These are phyloP conservation scores for Phytophthora nicotianae DNA, from an alignment of 352 stramenopile genomes.

Conservation along the genomic window DNA sequence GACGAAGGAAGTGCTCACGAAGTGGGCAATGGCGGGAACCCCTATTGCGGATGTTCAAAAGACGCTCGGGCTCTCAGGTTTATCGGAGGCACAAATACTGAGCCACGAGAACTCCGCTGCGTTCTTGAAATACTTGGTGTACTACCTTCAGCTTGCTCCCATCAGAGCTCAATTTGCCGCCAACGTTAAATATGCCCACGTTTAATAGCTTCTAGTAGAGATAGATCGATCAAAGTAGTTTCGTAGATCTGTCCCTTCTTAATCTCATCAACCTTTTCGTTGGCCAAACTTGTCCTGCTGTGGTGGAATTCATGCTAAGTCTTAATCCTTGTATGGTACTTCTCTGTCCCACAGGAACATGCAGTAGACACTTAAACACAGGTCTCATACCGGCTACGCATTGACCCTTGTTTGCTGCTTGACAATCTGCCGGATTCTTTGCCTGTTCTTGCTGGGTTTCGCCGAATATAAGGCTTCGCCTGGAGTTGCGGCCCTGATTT, in stretches of 20 bases:
- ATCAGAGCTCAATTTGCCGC: too few relatives aligned
- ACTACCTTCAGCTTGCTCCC: too few relatives aligned
- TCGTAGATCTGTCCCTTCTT: too few relatives aligned
- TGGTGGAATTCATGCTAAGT: too few relatives aligned
- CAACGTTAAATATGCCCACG: too few relatives aligned
- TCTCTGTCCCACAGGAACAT: too few relatives aligned
- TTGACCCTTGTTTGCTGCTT: conserved; percentile 25
- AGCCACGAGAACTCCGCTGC: background rate
- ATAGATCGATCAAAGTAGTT: too few relatives aligned
- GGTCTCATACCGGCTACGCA: background rate
- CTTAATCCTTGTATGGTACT: too few relatives aligned
- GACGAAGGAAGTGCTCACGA: background rate
- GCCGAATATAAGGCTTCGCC: conserved; percentile 1
- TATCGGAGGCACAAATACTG: background rate
- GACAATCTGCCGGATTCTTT: conserved; percentile 12
- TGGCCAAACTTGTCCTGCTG: too few relatives aligned
- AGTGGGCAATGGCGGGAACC: conserved; percentile 1
- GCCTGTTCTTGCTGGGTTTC: conserved; percentile 19
- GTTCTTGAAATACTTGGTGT: conserved; percentile 4
- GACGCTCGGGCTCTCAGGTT: background rate
- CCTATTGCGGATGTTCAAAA: background rate
- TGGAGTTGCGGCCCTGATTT: conserved; percentile 40
- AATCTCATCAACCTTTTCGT: too few relatives aligned
- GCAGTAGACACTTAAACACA: too few relatives aligned
- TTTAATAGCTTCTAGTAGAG: too few relatives aligned